phyloP scores from a whole-genome alignment of 1,139 yeast genomes.

The Candida buenavistaensis region DNA sequence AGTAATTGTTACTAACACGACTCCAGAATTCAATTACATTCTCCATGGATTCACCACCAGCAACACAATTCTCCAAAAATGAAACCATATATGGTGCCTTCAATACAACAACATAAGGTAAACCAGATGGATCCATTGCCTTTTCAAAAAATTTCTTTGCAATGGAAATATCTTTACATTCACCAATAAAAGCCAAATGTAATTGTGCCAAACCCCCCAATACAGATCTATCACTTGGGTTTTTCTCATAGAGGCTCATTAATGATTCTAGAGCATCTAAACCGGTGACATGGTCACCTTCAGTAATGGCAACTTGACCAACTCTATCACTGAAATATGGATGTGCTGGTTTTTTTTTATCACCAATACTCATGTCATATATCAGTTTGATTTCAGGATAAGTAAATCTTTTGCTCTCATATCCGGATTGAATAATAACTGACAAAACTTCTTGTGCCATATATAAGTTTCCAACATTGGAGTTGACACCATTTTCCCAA shows the following conservation, averaged over 20 bases:
- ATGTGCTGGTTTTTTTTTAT: slow-evolving; percentile 19
- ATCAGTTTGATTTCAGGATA: slow-evolving; percentile 54
- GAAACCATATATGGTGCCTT: slow-evolving; percentile 77
- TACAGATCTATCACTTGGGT: slow-evolving; percentile 18
- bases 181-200: slow-evolving; percentile 79
- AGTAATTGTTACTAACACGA: too few species aligned
- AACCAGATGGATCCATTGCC: slow-evolving; percentile 56
- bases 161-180: slow-evolving; percentile 69
- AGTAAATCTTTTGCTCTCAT: slow-evolving; percentile 57
- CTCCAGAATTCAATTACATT: slow-evolving; percentile 63
- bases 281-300: slow-evolving; percentile 41
- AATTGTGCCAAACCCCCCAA: slow-evolving; percentile 49
- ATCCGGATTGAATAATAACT: slow-evolving; percentile 68
- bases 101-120: slow-evolving; percentile 70
- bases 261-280: slow-evolving; percentile 43
- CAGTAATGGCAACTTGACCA: slow-evolving; percentile 42
- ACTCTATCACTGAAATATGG: slow-evolving; percentile 35
- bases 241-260: slow-evolving; percentile 29
- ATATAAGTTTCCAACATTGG: slow-evolving; percentile 27
- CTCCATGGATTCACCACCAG: slow-evolving; percentile 55
- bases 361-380: slow-evolving; percentile 34
- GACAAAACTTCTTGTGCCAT: slow-evolving; percentile 65
- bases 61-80: slow-evolving; percentile 64
- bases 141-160: slow-evolving; percentile 75
- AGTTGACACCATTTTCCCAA: slow-evolving; percentile 48